phyloP scores from a whole-genome alignment of 148 eudicot species.

The Euryodendron excelsum region DNA sequence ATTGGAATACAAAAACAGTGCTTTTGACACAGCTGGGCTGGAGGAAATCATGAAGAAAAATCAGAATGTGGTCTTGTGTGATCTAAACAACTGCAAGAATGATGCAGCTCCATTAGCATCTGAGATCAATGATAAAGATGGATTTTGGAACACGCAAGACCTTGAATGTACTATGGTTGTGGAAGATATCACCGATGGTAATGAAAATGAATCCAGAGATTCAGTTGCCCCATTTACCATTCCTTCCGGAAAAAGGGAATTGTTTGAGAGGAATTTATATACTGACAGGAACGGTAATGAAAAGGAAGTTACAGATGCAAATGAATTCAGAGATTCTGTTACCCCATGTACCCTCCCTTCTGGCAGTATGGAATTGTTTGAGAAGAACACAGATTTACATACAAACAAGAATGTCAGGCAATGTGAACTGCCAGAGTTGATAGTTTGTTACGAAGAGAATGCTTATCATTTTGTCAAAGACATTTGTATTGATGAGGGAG shows the following conservation, averaged over 20 bases:
- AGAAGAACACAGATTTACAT: conserved; percentile 40
- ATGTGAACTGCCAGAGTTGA: conserved; percentile 57
- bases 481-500: conserved; percentile 78
- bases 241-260: too few species aligned
- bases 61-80: conserved; percentile 26
- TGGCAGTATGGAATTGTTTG: conserved; percentile 20
- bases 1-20: conserved; percentile 23
- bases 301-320: conserved; percentile 6
- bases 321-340: conserved; percentile 14
- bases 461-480: conserved; percentile 60
- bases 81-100: conserved; percentile 36
- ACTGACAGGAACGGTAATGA: neutral
- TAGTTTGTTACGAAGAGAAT: conserved; percentile 60
- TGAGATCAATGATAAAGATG: conserved; percentile 34
- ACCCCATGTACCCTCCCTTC: conserved; percentile 6
- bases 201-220: conserved; percentile 18
- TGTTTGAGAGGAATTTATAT: neutral
- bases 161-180: conserved; percentile 31
- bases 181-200: conserved; percentile 18
- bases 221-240: too few species aligned
- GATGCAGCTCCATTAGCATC: conserved; percentile 37
- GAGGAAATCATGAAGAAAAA: conserved; percentile 34
- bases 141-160: conserved; percentile 40
- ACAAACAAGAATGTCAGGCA: conserved; percentile 63
- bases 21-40: conserved; percentile 22